Percentiles rank a stretch among this genome's conserved stretches.
Evolutionary conservation across 768 basidiomycete genomes (phyloP).

Genomic region (Phlebiopsis flavidoalba): DNA sequence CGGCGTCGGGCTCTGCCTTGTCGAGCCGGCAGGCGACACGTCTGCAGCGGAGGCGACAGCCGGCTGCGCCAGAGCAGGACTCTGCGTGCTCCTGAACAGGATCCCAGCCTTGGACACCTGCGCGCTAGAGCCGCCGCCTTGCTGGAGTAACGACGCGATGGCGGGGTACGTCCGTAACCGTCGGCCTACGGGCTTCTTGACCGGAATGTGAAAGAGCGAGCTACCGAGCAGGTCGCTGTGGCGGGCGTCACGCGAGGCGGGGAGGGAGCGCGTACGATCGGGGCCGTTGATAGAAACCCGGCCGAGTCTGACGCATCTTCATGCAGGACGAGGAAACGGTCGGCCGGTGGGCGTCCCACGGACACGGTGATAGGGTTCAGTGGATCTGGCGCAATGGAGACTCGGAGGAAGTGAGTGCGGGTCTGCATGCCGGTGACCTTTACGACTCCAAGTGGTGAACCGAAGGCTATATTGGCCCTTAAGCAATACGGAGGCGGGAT

Average conservation of each 20-base stretch:
- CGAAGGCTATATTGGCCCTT: constrained; percentile 70
- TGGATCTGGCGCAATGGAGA: constrained; percentile 5
- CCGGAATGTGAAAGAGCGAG: neutral
- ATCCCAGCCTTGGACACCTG: neutral
- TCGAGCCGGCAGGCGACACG: neutral
- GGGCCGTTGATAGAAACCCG: neutral
- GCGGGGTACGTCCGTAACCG: neutral
- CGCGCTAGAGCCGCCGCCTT: neutral
- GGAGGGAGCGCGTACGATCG: neutral
- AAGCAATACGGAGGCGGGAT: constrained; percentile 80
- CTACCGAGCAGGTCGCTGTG: neutral
- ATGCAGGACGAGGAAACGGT: neutral
- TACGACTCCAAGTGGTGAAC: constrained; percentile 68
- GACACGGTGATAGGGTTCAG: constrained; percentile 14
- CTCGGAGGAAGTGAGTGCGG: constrained; percentile 12
- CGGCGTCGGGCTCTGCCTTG: neutral
- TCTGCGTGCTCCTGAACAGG: neutral
- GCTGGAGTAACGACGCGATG: neutral
- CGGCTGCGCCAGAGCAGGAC: neutral
- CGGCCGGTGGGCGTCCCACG: neutral
- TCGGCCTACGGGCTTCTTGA: neutral
- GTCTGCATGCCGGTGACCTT: constrained; percentile 55
- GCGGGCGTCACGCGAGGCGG: neutral
- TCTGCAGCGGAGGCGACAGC: neutral
- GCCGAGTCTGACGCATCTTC: neutral